Evolutionary conservation across 2,329 filamentous ascomycete species (phyloP).

Genomic region (Claviceps sp.): DNA sequence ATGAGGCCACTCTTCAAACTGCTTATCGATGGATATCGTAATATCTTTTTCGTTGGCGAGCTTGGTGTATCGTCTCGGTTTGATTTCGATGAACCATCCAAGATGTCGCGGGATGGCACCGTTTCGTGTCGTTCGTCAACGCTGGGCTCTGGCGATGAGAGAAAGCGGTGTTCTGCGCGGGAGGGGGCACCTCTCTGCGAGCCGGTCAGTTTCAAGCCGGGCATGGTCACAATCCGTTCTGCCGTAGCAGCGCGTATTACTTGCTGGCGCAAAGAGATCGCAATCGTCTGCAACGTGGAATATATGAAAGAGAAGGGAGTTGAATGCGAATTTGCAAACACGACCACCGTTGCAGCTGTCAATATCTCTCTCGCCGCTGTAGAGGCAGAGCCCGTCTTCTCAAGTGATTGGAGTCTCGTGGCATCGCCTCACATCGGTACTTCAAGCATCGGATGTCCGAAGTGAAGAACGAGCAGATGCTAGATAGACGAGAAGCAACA

Average conservation of each 20-base stretch:
- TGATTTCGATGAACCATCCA: conserved; percentile 37
- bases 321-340: background rate
- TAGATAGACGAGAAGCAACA: no score
- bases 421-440: background rate
- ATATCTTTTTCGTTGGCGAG: conserved; percentile 25
- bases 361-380: background rate
- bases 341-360: background rate
- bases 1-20: conserved; percentile 19
- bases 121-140: conserved; percentile 22
- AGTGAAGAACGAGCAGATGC: background rate
- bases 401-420: background rate
- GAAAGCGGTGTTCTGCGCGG: conserved; percentile 15
- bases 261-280: background rate
- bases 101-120: conserved; percentile 20
- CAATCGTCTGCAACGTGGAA: background rate
- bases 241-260: background rate
- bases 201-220: conserved; percentile 18
- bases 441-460: background rate
- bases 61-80: conserved; percentile 38
- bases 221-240: conserved; percentile 2
- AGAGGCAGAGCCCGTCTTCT: background rate
- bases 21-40: conserved; percentile 30
- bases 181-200: conserved; percentile 15
- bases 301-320: background rate
- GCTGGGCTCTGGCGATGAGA: conserved; percentile 31